phyloP scores from a whole-genome alignment of 805 yeast species.

The Pichia exigua region DNA sequence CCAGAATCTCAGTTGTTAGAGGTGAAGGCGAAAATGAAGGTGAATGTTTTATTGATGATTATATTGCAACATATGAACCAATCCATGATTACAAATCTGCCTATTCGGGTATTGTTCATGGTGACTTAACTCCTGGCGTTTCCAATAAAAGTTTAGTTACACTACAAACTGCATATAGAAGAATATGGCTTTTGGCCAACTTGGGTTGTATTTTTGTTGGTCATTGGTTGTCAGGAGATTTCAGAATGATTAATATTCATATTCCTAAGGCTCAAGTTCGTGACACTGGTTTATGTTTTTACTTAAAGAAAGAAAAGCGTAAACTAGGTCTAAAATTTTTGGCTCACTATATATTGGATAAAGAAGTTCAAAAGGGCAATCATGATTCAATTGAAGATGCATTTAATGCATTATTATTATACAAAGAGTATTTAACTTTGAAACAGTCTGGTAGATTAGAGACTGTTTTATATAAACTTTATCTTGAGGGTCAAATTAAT shows the following conservation, averaged over 20 bases:
- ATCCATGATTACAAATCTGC: constrained; percentile 83
- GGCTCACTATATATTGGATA: constrained; percentile 68
- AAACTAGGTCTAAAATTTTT: constrained; percentile 78
- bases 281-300: constrained; percentile 80
- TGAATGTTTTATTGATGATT: constrained; percentile 85
- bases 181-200: constrained; percentile 83
- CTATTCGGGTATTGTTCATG: constrained; percentile 89
- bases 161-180: constrained; percentile 75
- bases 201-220: constrained; percentile 91
- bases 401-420: constrained; percentile 69
- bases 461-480: constrained; percentile 53
- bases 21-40: constrained; percentile 64
- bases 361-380: constrained; percentile 81
- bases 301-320: constrained; percentile 65
- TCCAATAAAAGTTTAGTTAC: constrained; percentile 69
- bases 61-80: constrained; percentile 62
- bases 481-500: constrained; percentile 56
- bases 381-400: constrained; percentile 99
- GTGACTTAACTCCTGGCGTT: constrained; percentile 68
- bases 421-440: constrained; percentile 63
- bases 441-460: constrained; percentile 53
- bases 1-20: constrained; percentile 80
- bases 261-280: constrained; percentile 81
- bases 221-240: constrained; percentile 87
- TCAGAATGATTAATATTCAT: constrained; percentile 84